A percentile compares a stretch with the other conserved stretches of the same genome.
Conservation (phyloP, 2,329 filamentous ascomycete species). For the Colletotrichum cereale region DNA sequence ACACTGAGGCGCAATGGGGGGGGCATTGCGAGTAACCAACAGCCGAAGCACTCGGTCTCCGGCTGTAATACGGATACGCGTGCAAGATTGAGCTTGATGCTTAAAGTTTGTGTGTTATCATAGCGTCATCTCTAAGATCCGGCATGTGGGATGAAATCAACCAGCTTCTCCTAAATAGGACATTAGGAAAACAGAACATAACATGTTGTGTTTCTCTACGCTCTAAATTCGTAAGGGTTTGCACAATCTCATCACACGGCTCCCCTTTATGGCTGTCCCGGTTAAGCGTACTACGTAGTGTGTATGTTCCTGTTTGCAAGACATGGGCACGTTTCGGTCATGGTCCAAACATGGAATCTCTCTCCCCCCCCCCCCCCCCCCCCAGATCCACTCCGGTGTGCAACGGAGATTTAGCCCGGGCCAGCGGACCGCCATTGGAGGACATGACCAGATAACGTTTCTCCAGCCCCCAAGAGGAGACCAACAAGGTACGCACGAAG, state of each 20-base stretch:
- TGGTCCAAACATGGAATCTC: neutral
- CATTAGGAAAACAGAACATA: neutral
- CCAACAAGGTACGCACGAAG: neutral
- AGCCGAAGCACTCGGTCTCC: neutral
- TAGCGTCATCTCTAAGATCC: neutral
- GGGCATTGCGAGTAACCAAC: neutral
- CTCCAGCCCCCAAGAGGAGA: conserved; percentile 25
- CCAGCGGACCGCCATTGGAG: conserved; percentile 6
- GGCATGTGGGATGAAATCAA: neutral
- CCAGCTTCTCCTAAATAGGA: neutral
- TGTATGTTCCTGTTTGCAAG: neutral
- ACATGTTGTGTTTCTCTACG: too few relatives aligned
- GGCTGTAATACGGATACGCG: too few relatives aligned
- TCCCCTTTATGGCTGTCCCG: neutral
- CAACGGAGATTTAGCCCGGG: neutral
- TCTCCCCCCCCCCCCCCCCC: conserved; percentile 2
- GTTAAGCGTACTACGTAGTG: too few relatives aligned
- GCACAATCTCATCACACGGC: neutral
- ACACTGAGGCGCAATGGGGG: neutral
- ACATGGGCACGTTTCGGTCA: conserved; percentile 5
- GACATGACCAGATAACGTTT: neutral
- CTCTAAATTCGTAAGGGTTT: neutral
- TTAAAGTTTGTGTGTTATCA: neutral
- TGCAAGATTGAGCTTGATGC: conserved; percentile 11
- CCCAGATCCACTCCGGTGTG: neutral